A percentile compares a stretch with the other conserved stretches of the same genome.
phyloP scores from a whole-genome alignment of 1,139 yeast species.

The Yamadazyma friedrichii region DNA sequence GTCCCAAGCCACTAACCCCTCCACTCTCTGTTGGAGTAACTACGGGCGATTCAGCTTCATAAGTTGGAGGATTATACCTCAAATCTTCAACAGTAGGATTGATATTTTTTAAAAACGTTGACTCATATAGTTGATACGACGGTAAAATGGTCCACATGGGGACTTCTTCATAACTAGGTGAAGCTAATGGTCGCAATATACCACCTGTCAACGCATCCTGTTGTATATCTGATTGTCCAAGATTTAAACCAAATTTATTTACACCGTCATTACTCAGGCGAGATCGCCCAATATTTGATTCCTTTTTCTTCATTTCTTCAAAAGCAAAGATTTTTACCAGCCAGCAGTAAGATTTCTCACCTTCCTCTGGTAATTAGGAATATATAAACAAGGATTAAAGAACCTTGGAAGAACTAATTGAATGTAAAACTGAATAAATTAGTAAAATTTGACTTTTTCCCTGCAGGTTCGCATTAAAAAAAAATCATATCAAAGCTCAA shows the following conservation, averaged over 20 bases:
- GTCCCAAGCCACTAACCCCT: neutral
- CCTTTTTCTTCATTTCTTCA: no score
- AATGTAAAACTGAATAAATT: no score
- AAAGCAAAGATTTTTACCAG: neutral
- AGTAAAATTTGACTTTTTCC: neutral
- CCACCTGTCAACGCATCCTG: neutral
- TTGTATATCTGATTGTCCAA: conserved; percentile 3
- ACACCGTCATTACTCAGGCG: conserved; percentile 1
- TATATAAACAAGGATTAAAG: no score
- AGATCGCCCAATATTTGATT: neutral
- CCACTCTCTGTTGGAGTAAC: neutral
- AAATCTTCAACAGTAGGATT: conserved; percentile 35
- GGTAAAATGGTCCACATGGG: conserved; percentile 38
- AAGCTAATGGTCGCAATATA: conserved; percentile 12
- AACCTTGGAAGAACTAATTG: no score
- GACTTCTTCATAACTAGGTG: conserved; percentile 17
- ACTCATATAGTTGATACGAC: conserved; percentile 42
- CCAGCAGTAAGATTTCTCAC: no score
- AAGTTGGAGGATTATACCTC: conserved; percentile 35
- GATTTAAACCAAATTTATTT: conserved; percentile 7
- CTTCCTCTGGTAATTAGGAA: no score
- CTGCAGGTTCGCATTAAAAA: neutral
- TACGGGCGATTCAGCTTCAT: conserved; percentile 19
- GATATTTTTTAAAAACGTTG: conserved; percentile 37
- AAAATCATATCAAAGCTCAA: no score